These are phyloP conservation scores for Lomentospora prolificans DNA, from an alignment of 2,329 filamentous ascomycete genomes.

Conservation along the genomic window DNA sequence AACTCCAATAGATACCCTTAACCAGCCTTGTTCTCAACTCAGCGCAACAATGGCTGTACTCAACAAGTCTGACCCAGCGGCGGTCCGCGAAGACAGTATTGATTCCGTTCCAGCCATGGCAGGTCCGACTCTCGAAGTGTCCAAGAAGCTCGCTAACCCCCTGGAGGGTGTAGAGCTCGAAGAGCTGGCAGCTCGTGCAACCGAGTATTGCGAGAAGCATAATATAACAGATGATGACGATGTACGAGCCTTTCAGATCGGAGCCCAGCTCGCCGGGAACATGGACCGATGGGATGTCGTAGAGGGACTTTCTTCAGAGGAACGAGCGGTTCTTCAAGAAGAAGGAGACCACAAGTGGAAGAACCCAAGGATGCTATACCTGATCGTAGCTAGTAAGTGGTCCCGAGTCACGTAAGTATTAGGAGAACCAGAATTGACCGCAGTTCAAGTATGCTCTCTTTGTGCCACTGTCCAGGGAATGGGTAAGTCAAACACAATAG, in stretches of 20 bases:
- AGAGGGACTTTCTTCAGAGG: slow-evolving; percentile 44
- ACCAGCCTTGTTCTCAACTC: neutral
- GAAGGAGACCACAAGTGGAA: slow-evolving; percentile 61
- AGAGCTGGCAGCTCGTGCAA: neutral
- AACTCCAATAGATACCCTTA: neutral
- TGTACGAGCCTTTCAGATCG: slow-evolving; percentile 47
- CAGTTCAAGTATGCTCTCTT: slow-evolving; percentile 43
- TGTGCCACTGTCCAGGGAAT: slow-evolving; percentile 63
- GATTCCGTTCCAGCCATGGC: neutral
- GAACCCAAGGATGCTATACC: slow-evolving; percentile 56
- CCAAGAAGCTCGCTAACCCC: slow-evolving; percentile 5
- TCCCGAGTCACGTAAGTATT: slow-evolving; percentile 9
- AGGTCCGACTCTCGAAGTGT: neutral
- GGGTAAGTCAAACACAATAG: slow-evolving; percentile 16
- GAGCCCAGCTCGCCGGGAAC: slow-evolving; percentile 47
- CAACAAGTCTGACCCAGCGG: neutral
- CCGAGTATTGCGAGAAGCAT: slow-evolving; percentile 26
- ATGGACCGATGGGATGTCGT: slow-evolving; percentile 39
- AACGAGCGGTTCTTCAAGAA: slow-evolving; percentile 45
- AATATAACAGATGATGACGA: slow-evolving; percentile 45
- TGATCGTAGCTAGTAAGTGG: slow-evolving; percentile 45
- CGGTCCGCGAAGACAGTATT: neutral
- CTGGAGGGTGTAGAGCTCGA: neutral
- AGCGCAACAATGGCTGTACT: neutral
- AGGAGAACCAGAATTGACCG: neutral